Base-by-base conservation (phyloP, 257 asterid genomes). In the Ligustrum vulgare region DNA sequence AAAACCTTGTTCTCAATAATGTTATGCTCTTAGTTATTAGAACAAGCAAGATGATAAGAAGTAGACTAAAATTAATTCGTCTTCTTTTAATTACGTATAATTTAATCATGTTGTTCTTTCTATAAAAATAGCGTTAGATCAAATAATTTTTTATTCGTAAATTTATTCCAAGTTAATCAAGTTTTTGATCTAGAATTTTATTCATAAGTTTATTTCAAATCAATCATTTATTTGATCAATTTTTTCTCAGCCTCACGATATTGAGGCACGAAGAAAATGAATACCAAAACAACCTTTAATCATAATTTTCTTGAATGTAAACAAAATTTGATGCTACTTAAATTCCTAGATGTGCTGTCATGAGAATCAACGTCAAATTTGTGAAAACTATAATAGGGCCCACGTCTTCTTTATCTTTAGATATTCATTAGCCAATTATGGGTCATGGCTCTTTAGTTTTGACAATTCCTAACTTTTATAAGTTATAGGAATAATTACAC, bases 321-420 rank as follows among this genome's bases (percentile, higher is more conserved):
- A 37, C 43, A 37, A 37, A 37, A 37, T 7, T 58, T 63, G 35
- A 62, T 77, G 78, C 41, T 41, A 77, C 36, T 64, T 73, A 33
- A 74, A 66, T 75, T 62, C 43, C 66, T 32, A 66, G 70, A 75
- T 41, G 65, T 78, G 56, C 68, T 79, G 81, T 75, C 80, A 81
- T 75, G 75, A 71, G 74, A 78, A 79, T 76, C 34, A 74, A 76
- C 82, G 75, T 82, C 81, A 83, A 85, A 67, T 67, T 80, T 75
- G 80, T 80, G 80, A 84, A 88, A 84, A 77, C 71, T 72, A 63
- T 54, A 72, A 77, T 86, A 75, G 84, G 85, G 72, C 69, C 28
- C 88, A 75, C 67, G 41, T 49, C 70, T 71, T 75, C 70, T 77
- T 78, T 36, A 5, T 7, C 43, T 37, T 37, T 37, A 8, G 43